Percentiles rank a stretch among this genome's conserved stretches.
phyloP scores from a whole-genome alignment of 1,139 yeast species.

The Yamadazyma songkhlaensis region DNA sequence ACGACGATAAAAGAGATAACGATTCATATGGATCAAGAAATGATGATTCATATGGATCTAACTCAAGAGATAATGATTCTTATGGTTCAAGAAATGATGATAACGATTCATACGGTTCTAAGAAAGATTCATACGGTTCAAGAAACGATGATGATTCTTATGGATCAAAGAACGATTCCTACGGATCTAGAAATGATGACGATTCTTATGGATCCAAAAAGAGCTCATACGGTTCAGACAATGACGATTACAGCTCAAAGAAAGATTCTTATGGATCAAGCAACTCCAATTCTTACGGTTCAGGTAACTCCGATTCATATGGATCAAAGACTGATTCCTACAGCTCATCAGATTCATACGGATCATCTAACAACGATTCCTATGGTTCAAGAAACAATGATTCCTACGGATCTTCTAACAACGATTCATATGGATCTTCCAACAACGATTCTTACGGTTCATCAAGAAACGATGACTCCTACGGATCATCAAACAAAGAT shows the following conservation, averaged over 20 bases:
- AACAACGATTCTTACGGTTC: slow-evolving; percentile 11
- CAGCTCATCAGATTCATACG: slow-evolving; percentile 16
- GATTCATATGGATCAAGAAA: slow-evolving; percentile 15
- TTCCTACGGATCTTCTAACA: slow-evolving; percentile 20
- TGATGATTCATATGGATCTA: slow-evolving; percentile 17
- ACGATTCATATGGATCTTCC: slow-evolving; percentile 20
- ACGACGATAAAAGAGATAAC: slow-evolving; percentile 9
- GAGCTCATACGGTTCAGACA: slow-evolving; percentile 18
- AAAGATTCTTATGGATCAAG: slow-evolving; percentile 14
- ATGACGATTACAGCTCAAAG: slow-evolving; percentile 19
- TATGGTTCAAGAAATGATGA: slow-evolving; percentile 11
- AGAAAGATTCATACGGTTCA: slow-evolving; percentile 15
- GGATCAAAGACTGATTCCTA: slow-evolving; percentile 22
- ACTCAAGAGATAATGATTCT: slow-evolving; percentile 1
- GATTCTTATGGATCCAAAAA: slow-evolving; percentile 20
- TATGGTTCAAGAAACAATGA: slow-evolving; percentile 13
- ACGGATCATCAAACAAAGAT: slow-evolving; percentile 16
- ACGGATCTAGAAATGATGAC: slow-evolving; percentile 13
- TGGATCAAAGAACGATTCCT: slow-evolving; percentile 14
- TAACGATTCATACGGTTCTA: slow-evolving; percentile 23
- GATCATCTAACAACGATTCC: slow-evolving; percentile 12
- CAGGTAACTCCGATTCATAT: slow-evolving; percentile 17
- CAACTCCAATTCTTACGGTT: slow-evolving; percentile 13
- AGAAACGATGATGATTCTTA: slow-evolving; percentile 13
- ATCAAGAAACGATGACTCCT: slow-evolving; percentile 12